Evolutionary conservation across 2,329 filamentous ascomycete species (phyloP).

Genomic region (Aspergillus thermomutatus): DNA sequence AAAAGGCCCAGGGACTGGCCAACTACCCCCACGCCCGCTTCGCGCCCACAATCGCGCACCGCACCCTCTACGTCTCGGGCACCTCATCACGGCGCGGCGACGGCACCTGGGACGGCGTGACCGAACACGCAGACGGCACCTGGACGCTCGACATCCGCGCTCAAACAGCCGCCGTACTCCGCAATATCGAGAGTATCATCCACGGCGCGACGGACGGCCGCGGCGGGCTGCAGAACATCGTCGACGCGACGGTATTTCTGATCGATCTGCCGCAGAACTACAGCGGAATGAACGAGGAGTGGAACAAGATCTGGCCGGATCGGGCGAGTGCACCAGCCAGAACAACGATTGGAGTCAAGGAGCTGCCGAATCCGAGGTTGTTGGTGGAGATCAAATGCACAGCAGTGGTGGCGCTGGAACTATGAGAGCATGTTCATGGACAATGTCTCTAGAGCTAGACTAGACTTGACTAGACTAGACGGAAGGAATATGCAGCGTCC

Average conservation of each 20-base stretch:
- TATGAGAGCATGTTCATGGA: neutral
- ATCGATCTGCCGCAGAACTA: conserved; percentile 41
- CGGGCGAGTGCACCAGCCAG: conserved; percentile 35
- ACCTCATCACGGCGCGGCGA: conserved; percentile 37
- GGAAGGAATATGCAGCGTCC: conserved; percentile 16
- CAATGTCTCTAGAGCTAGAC: neutral
- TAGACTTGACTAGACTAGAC: neutral
- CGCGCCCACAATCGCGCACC: conserved; percentile 25
- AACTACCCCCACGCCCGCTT: conserved; percentile 39
- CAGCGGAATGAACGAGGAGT: conserved; percentile 45
- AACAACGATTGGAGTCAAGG: conserved; percentile 21
- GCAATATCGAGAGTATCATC: conserved; percentile 39
- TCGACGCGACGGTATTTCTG: conserved; percentile 43
- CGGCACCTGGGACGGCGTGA: conserved; percentile 38
- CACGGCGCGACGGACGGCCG: conserved; percentile 35
- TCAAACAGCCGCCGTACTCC: conserved; percentile 40
- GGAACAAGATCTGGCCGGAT: conserved; percentile 42
- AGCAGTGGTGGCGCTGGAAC: neutral
- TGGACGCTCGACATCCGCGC: conserved; percentile 33
- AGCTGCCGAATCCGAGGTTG: conserved; percentile 18
- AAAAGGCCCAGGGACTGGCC: conserved; percentile 28
- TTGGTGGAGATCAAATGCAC: conserved; percentile 24
- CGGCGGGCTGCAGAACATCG: conserved; percentile 36
- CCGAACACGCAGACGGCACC: conserved; percentile 33
- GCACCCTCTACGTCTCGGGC: conserved; percentile 42